phyloP scores from a whole-genome alignment of 139 green algal species.

The Chlorella sorokiniana region DNA sequence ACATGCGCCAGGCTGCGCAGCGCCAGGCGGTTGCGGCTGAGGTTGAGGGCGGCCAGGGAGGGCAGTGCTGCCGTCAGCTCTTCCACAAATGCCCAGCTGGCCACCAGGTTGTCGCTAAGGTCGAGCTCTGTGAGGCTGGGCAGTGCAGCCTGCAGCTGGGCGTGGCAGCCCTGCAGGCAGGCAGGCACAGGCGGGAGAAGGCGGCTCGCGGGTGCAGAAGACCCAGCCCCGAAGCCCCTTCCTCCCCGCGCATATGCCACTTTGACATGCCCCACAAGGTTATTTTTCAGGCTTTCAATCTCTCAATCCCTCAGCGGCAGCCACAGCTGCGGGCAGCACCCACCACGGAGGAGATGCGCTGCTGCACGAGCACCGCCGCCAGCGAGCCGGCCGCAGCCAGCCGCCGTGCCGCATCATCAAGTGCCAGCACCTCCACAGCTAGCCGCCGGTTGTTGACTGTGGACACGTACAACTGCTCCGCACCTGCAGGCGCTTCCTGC shows the following conservation, averaged over 20 bases:
- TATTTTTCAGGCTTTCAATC: no score
- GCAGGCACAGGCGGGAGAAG: not conserved
- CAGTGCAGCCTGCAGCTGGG: not conserved
- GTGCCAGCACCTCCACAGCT: slow-evolving; percentile 58
- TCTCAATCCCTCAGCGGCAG: no score
- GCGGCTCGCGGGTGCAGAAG: not conserved
- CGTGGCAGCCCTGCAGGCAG: not conserved
- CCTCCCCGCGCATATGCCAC: no score
- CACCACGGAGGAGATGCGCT: slow-evolving; percentile 11
- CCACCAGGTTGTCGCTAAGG: slow-evolving; percentile 76
- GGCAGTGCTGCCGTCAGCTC: slow-evolving; percentile 28
- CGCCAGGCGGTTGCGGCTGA: slow-evolving; percentile 62
- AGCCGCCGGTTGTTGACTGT: slow-evolving; percentile 50
- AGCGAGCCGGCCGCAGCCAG: not conserved
- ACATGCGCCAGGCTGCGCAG: slow-evolving; percentile 26
- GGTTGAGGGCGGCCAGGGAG: slow-evolving; percentile 55
- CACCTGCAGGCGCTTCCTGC: not conserved
- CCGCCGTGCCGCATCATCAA: not conserved
- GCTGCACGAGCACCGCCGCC: not conserved
- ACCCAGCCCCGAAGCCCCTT: no score
- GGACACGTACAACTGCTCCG: slow-evolving; percentile 54
- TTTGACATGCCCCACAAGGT: no score
- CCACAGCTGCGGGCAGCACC: not conserved
- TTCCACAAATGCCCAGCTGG: slow-evolving; percentile 54
- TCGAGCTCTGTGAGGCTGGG: slow-evolving; percentile 53